Evolutionary conservation across 805 yeast species (phyloP).

Genomic region (Tetrapisispora phaffii): DNA sequence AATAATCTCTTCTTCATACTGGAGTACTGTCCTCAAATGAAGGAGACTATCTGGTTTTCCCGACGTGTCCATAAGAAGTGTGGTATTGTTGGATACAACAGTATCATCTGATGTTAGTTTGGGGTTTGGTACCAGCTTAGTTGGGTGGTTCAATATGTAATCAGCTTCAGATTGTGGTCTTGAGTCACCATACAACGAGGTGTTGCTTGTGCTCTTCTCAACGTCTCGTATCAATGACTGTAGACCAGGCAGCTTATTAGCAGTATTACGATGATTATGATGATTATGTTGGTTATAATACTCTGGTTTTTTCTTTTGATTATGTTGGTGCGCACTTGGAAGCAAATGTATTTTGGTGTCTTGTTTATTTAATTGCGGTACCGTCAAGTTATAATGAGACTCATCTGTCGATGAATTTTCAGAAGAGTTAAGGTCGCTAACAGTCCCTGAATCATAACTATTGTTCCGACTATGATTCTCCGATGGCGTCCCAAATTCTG

Average conservation of each 20-base stretch:
- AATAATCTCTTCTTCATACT: conserved; percentile 26
- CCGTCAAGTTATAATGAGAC: neutral
- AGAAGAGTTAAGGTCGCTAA: neutral
- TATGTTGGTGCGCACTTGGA: no score
- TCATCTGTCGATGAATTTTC: neutral
- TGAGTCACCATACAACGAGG: neutral
- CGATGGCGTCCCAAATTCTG: neutral
- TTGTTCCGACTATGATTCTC: neutral
- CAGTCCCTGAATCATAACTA: neutral
- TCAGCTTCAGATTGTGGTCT: neutral
- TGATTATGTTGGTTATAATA: neutral
- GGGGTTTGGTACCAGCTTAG: neutral
- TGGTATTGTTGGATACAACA: no score
- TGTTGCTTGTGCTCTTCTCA: neutral
- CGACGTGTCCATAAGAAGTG: no score
- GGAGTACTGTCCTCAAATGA: neutral
- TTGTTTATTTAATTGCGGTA: neutral
- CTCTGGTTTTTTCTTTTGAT: neutral
- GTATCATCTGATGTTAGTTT: neutral
- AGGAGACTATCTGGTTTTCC: no score
- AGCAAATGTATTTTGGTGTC: neutral
- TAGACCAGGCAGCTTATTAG: neutral
- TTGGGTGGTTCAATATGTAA: neutral
- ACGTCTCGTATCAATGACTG: neutral
- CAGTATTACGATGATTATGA: no score